A percentile compares a stretch with the other conserved stretches of the same genome.
phyloP scores from a whole-genome alignment of 768 basidiomycete species.

The Candolleomyces eurysporus region DNA sequence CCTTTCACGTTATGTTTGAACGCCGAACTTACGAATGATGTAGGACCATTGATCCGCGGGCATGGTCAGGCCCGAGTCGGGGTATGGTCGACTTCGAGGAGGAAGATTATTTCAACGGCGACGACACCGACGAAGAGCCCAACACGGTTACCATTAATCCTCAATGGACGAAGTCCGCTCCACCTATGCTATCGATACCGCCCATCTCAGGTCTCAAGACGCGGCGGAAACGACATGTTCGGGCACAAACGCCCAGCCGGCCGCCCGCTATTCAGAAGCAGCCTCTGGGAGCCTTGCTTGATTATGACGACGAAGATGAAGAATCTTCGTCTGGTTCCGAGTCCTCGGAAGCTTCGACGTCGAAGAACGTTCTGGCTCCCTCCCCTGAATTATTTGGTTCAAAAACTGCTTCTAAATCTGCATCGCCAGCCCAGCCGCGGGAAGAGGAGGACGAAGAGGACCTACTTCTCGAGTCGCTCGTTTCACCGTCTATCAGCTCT shows the following conservation, averaged over 20 bases:
- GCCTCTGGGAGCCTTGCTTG: conserved; percentile 63
- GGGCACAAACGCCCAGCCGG: conserved; percentile 32
- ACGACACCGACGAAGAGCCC: conserved; percentile 66
- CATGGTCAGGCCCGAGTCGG: conserved; percentile 42
- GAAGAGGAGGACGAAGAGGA: conserved; percentile 55
- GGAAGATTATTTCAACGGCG: conserved; percentile 91
- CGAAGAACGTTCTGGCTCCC: conserved; percentile 9
- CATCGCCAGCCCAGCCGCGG: conserved; percentile 43
- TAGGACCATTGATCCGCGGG: conserved; percentile 41
- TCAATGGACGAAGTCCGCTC: conserved; percentile 25
- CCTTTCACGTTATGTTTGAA: not conserved
- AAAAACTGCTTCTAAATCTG: conserved; percentile 25
- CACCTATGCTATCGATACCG: conserved; percentile 30
- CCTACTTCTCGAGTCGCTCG: conserved; percentile 54
- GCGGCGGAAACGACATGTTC: conserved; percentile 35
- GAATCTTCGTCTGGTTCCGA: conserved; percentile 4
- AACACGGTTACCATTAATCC: conserved; percentile 19
- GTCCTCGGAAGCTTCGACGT: not conserved
- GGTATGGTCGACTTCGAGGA: conserved; percentile 71
- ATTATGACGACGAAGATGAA: conserved; percentile 70
- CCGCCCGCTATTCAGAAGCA: conserved; percentile 39
- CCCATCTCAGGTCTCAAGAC: conserved; percentile 46
- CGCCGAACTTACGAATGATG: conserved; percentile 11
- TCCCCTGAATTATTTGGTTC: conserved; percentile 21
- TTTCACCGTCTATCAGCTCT: conserved; percentile 39